Conservation (phyloP, 257 asterid genomes). For the Prunella vulgaris region DNA sequence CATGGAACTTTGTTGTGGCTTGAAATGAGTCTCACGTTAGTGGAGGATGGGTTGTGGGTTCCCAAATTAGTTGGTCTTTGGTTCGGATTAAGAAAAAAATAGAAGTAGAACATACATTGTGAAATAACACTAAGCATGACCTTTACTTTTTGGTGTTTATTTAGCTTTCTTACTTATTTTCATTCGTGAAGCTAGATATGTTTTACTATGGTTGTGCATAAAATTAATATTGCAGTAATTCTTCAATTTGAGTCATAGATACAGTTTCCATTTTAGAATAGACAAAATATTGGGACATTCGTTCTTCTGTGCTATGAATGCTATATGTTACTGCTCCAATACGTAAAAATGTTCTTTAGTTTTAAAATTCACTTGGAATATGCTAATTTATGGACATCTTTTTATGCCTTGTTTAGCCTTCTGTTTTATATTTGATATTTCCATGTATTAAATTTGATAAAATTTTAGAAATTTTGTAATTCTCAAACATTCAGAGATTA, state of each 20-base stretch:
- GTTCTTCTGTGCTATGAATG: neutral
- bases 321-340: neutral
- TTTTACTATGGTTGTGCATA: neutral
- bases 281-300: neutral
- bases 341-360: neutral
- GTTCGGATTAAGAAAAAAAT: no score
- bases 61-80: no score
- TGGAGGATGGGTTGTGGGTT: no score
- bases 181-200: neutral
- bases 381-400: neutral
- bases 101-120: neutral
- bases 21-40: no score
- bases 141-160: neutral
- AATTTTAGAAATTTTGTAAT: neutral
- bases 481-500: neutral
- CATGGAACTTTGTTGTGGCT: no score
- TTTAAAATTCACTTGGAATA: neutral
- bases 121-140: neutral
- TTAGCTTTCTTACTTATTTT: neutral
- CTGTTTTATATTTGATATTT: neutral
- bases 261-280: neutral
- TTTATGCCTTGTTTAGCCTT: neutral
- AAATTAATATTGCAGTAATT: neutral
- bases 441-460: neutral
- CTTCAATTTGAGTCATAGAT: neutral